Evolutionary conservation across 108 stramenopile species (phyloP), one percentile per base, ranked within the genome.

Genomic region (Cyclotella sp.): DNA sequence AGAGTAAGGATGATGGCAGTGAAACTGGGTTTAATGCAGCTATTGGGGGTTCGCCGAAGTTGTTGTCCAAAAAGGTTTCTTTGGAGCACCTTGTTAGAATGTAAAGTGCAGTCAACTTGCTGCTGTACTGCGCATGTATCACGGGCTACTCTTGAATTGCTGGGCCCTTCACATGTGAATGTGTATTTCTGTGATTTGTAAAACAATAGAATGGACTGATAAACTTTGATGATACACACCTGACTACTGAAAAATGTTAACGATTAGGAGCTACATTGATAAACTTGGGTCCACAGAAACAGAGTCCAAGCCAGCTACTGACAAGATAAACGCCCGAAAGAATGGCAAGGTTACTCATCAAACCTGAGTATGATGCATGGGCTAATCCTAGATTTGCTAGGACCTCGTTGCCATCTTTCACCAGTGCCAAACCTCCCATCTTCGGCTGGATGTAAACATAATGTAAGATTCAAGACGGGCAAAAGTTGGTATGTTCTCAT

Each of bases 341-440:
- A n/a, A 81, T 6, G n/a, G 54, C 79, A 41, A 90, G 62, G 14
- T 84, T 82, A 28, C 62, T 52, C 87, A 88, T 92, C n/a, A 81
- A 28, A 22, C 85, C 78, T 13, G 63, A 44, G 51, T 92, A 92
- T 5, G 72, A 79, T 34, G 78, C 81, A 49, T 68, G 62, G 29
- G 70, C 77, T 47, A 95, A 63, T n/a, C 94, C 94, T 14, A 95
- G 66, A 28, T 88, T 88, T n/a, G 78, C 63, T 12, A 95, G 65
- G 16, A 95, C 91, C 70, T 91, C 88, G 67, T 95, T 88, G 26
- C 94, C 94, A 82, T 92, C 87, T 70, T 84, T 69, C 14, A 95
- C 94, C 63, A 95, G 46, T 9, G 89, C 91, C n/a, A 95, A 67
- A 10, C 80, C 94, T 54, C 91, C 93, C 89, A 95, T 91, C 30